Base-by-base conservation (phyloP, 2,329 filamentous ascomycete species). In the Paradendryphiella salina region DNA sequence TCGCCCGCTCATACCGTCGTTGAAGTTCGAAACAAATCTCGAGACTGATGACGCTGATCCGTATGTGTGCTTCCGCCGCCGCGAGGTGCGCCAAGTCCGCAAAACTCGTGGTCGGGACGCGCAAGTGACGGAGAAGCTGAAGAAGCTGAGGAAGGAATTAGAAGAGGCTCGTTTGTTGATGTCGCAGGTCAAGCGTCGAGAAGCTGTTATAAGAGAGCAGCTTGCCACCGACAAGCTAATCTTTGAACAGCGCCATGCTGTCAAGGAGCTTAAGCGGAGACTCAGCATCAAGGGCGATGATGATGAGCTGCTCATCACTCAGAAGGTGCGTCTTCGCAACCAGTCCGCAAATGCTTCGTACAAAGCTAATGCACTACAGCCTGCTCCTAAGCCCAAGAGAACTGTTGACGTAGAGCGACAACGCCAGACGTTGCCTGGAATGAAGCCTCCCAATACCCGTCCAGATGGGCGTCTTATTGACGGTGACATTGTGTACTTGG, bases 41-140 rank as follows among this genome's bases (percentile, higher is more conserved):
- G 93, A 97, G 60, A 95, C 87, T 54, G 94, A 99, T 73, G 94
- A 99, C 71, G 85, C 89, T 65, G 94, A 99, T 75, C 94, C 94
- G 40, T 99, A 96, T 76, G 92, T 99, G 66, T 99, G 94, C 76
- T 99, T 99, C 83, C 85, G 94, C 70, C 86, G 94, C 63, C 89
- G 94, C 58, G 94, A 99, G 75, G 89, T 96, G 38, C 87, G 94
- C 50, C 90, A 96, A 72, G 93, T 91, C 41, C 88, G 94, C 64
- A 99, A 97, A 77, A 99, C 94, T 31, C 84, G 94, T 68, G 90
- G 90, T 62, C 86, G 94, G 67, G 94, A 99, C 77, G 90, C 90
- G 29, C 93, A 96, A 75, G 90, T 93, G 65, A 90, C 89, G 46
- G 94, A 99, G 71, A 96, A 96, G 74, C 82, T 99, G 61, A 94